Conservation (phyloP, 2,329 filamentous ascomycete species). For the Fusarium floridanum region DNA sequence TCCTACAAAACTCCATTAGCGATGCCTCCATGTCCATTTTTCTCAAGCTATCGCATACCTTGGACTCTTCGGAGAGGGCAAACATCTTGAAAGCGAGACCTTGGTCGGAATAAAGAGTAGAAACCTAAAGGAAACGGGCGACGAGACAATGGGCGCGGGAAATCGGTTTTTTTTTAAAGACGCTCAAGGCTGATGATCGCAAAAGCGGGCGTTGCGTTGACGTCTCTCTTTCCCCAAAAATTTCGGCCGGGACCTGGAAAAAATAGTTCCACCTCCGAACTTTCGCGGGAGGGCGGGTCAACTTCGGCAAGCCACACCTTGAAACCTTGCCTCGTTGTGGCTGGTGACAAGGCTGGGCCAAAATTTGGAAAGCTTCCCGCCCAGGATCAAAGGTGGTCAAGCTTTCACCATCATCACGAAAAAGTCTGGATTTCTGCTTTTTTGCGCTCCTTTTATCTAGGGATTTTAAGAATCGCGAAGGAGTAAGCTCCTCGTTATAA, state of each 20-base stretch:
- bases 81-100: slow-evolving; percentile 61
- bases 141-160: not conserved
- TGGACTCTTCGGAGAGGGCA: slow-evolving; percentile 93
- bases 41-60: slow-evolving; percentile 68
- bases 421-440: not conserved
- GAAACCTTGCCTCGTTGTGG: not conserved
- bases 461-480: not conserved
- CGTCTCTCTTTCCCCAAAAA: slow-evolving; percentile 39
- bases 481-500: slow-evolving; percentile 17
- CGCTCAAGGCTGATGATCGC: slow-evolving; percentile 34
- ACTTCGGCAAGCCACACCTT: slow-evolving; percentile 45
- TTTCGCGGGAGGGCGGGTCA: slow-evolving; percentile 42
- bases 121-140: not conserved
- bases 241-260: slow-evolving; percentile 43
- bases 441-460: not conserved
- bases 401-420: slow-evolving; percentile 12
- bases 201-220: slow-evolving; percentile 25
- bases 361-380: slow-evolving; percentile 42
- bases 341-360: slow-evolving; percentile 37
- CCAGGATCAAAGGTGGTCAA: slow-evolving; percentile 18
- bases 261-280: slow-evolving; percentile 42
- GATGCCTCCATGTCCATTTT: not conserved
- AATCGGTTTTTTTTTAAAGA: not conserved
- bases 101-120: not conserved
- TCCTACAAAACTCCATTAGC: slow-evolving; percentile 69